phyloP scores from a whole-genome alignment of 2,329 filamentous ascomycete genomes.

The Bipolaris bicolor region DNA sequence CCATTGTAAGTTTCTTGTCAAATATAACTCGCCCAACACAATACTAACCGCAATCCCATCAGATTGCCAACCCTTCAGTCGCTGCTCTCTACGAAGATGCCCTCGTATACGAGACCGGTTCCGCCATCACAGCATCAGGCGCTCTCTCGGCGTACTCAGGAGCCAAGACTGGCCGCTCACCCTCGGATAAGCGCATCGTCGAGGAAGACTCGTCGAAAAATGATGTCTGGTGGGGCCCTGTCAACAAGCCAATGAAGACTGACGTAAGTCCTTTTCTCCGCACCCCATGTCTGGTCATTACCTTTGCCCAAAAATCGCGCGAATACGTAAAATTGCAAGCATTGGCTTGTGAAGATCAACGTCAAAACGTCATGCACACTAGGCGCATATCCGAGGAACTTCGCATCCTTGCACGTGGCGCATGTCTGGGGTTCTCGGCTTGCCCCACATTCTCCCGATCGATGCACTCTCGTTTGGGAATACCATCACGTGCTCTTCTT shows the following conservation, averaged over 20 bases:
- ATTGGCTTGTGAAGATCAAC: constrained; percentile 37
- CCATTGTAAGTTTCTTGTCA: constrained; percentile 73
- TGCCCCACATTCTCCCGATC: constrained; percentile 42
- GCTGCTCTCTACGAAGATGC: constrained; percentile 98
- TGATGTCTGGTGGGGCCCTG: constrained; percentile 97
- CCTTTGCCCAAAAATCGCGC: not conserved
- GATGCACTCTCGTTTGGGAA: constrained; percentile 3
- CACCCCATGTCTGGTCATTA: constrained; percentile 13
- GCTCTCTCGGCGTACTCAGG: constrained; percentile 97
- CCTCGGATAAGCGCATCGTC: constrained; percentile 96
- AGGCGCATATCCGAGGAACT: constrained; percentile 40
- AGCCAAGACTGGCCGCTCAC: constrained; percentile 96
- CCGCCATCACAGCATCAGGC: constrained; percentile 94
- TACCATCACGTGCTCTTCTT: constrained; percentile 33
- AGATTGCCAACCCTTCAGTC: constrained; percentile 90
- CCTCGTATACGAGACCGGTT: constrained; percentile 95
- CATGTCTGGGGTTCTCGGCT: constrained; percentile 29
- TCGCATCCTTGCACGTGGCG: constrained; percentile 39
- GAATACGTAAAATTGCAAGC: constrained; percentile 17
- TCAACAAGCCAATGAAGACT: constrained; percentile 98
- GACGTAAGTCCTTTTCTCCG: constrained; percentile 70
- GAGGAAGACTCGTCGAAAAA: constrained; percentile 88
- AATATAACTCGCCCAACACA: not conserved
- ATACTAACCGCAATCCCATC: constrained; percentile 22
- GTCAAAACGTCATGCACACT: constrained; percentile 46